Conservation (phyloP, 805 yeast species). For the Lipomyces mesembrius region DNA sequence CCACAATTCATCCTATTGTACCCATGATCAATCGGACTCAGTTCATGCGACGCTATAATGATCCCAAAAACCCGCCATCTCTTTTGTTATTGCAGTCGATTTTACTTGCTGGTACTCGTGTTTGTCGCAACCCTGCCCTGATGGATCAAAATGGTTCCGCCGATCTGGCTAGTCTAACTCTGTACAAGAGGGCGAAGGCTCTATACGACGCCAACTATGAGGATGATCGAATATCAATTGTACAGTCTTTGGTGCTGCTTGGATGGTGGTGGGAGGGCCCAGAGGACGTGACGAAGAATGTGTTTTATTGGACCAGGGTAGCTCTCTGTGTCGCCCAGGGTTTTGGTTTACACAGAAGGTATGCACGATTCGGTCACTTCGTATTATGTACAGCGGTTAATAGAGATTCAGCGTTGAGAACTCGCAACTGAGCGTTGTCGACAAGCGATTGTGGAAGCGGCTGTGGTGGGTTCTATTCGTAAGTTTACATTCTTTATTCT, state of each 20-base stretch:
- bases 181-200: slow-evolving; percentile 74
- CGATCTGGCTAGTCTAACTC: slow-evolving; percentile 60
- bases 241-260: slow-evolving; percentile 65
- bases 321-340: slow-evolving; percentile 75
- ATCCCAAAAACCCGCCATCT: slow-evolving; percentile 63
- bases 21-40: slow-evolving; percentile 68
- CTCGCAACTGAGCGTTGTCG: slow-evolving; percentile 49
- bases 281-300: slow-evolving; percentile 67
- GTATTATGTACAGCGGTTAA: neutral
- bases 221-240: slow-evolving; percentile 61
- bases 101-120: slow-evolving; percentile 68
- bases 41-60: slow-evolving; percentile 63
- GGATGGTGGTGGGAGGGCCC: slow-evolving; percentile 78
- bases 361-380: neutral
- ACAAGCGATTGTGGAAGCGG: slow-evolving; percentile 61
- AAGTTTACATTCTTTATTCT: slow-evolving; percentile 3
- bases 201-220: slow-evolving; percentile 73
- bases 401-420: slow-evolving; percentile 43
- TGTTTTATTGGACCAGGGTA: slow-evolving; percentile 70
- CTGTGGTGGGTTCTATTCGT: slow-evolving; percentile 79
- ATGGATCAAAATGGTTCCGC: slow-evolving; percentile 54
- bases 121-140: slow-evolving; percentile 58
- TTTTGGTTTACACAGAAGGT: slow-evolving; percentile 70
- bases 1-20: slow-evolving; percentile 65
- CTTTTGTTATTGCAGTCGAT: slow-evolving; percentile 70